phyloP scores from a whole-genome alignment of 1,139 yeast genomes.

The Pneumocystis canis region DNA sequence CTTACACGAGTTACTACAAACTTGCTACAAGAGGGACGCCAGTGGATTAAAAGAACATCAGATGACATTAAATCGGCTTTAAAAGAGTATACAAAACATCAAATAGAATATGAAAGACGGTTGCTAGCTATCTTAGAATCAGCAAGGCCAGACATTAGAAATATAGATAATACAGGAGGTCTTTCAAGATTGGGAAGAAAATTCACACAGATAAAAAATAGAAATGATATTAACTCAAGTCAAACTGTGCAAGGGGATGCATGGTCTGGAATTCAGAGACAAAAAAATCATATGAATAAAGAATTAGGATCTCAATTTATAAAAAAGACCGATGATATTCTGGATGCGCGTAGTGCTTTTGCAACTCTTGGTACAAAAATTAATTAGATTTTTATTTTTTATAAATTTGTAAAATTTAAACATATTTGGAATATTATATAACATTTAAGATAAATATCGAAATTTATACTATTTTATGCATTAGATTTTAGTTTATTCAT shows the following conservation, averaged over 20 bases:
- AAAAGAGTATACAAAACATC: slow-evolving; percentile 48
- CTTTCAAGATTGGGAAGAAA: slow-evolving; percentile 73
- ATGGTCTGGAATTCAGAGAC: slow-evolving; percentile 9
- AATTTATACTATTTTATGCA: neutral
- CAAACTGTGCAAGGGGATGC: slow-evolving; percentile 12
- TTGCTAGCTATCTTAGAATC: slow-evolving; percentile 62
- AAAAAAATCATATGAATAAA: neutral
- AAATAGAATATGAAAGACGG: slow-evolving; percentile 77
- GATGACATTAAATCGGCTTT: slow-evolving; percentile 39
- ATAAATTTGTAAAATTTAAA: neutral
- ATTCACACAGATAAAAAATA: slow-evolving; percentile 29
- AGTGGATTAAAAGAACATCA: slow-evolving; percentile 44
- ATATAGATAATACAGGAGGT: slow-evolving; percentile 69
- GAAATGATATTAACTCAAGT: slow-evolving; percentile 9
- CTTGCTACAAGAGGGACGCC: slow-evolving; percentile 59
- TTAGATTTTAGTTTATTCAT: neutral
- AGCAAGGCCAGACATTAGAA: slow-evolving; percentile 56
- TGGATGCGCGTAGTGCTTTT: neutral
- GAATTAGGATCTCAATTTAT: neutral
- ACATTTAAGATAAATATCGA: neutral
- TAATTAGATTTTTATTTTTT: neutral
- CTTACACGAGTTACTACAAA: slow-evolving; percentile 74
- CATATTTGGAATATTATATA: neutral
- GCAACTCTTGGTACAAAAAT: neutral
- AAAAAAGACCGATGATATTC: neutral